Percentiles rank a stretch among this genome's conserved stretches.
Conservation (phyloP, 495 filamentous ascomycete genomes). For the Penicillium malachiteum region DNA sequence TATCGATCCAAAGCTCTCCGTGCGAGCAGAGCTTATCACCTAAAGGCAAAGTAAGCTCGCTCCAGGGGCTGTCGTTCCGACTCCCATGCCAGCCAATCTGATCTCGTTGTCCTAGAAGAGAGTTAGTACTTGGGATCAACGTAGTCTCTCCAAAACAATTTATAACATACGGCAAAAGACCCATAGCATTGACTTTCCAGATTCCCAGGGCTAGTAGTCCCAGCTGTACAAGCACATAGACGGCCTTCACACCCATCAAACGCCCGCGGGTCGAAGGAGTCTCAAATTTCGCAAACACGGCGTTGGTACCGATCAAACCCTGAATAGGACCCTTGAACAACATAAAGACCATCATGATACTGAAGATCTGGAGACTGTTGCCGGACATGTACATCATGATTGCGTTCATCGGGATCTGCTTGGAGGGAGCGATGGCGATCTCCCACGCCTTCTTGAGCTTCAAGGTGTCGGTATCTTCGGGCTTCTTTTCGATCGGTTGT, state of each 20-base stretch:
- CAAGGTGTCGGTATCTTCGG: slow-evolving; percentile 84
- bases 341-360: slow-evolving; percentile 99
- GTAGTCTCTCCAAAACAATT: not conserved
- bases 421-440: slow-evolving; percentile 88
- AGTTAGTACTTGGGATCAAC: slow-evolving; percentile 16
- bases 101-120: slow-evolving; percentile 72
- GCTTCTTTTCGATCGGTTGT: slow-evolving; percentile 37
- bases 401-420: slow-evolving; percentile 94
- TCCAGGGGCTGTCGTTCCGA: slow-evolving; percentile 74
- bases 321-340: slow-evolving; percentile 94
- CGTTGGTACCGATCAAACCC: slow-evolving; percentile 74
- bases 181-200: slow-evolving; percentile 98
- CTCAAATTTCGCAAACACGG: slow-evolving; percentile 84
- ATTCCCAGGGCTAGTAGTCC: slow-evolving; percentile 79
- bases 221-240: slow-evolving; percentile 85
- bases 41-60: slow-evolving; percentile 54
- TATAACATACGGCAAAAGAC: slow-evolving; percentile 77
- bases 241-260: slow-evolving; percentile 75
- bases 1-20: not conserved
- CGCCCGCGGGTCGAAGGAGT: slow-evolving; percentile 71
- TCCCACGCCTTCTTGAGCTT: slow-evolving; percentile 99
- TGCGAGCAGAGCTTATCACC: slow-evolving; percentile 21
- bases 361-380: slow-evolving; percentile 97
- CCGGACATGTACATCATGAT: slow-evolving; percentile 99
- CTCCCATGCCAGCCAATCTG: slow-evolving; percentile 96